Base-by-base conservation (phyloP, 129 eudicot species). In the Ambrosia artemisiifolia region DNA sequence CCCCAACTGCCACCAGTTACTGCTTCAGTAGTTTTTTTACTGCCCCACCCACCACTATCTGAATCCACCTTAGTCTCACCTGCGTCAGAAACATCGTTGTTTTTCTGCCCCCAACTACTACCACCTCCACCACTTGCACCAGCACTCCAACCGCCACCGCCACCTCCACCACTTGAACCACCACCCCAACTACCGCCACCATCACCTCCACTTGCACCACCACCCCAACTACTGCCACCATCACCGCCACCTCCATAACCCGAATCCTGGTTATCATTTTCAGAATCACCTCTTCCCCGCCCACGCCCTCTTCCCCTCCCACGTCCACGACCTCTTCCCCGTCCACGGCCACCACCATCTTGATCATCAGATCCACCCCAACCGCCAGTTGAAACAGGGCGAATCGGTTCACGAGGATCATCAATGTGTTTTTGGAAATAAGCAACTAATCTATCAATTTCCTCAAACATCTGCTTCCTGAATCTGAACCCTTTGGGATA, bases 401-500 rank as follows among this genome's bases (percentile, higher is more conserved):
- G 85, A 33, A 83, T 77, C 1, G 91, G 86, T 69, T 91, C 95
- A 72, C 80, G 83, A 30, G 97, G 95, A 76, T 89, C 98, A 83
- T 89, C 88, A 75, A 92, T 92, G 62, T 89, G 98, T 46, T 85
- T 80, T 76, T 92, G 95, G 66, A 92, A 92, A 85, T 92, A 87
- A 11, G 87, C 79, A n/a, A 89, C 89, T 24, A 92, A 90, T 70
- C 95, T 78, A 73, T 92, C 98, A 66, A 92, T 75, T 71, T 87
- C 88, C 65, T 89, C 90, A 66, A 89, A 92, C 95, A 89, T 92
- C 75, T 81, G 78, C 70, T 89, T 87, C 30, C 98, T 81, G 80
- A 92, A 92, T 76, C 84, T 89, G 65, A 89, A 92, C 63, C 98
- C 98, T 71, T 92, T 89, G 11, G 98, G 96, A 68, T 87, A 92